Conservation (phyloP, 2,329 filamentous ascomycete species). For the Exserohilum turcica region DNA sequence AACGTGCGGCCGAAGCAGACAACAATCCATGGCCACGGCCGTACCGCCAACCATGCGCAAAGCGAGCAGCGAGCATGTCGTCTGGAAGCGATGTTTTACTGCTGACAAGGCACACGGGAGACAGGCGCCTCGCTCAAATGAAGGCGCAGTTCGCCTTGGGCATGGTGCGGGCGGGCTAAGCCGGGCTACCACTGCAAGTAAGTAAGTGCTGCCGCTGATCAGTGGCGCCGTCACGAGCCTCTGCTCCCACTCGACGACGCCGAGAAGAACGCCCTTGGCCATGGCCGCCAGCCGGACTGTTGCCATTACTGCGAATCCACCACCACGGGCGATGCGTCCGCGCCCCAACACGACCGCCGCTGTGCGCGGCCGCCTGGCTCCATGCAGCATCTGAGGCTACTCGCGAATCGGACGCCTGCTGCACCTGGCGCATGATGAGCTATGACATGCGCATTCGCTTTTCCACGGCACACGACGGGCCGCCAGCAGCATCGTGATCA, state of each 20-base stretch:
- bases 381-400: slow-evolving; percentile 31
- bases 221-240: slow-evolving; percentile 1
- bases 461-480: slow-evolving; percentile 39
- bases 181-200: no score
- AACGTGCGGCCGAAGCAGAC: slow-evolving; percentile 15
- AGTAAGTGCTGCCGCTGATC: no score
- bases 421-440: slow-evolving; percentile 35
- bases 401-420: slow-evolving; percentile 12
- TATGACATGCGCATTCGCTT: slow-evolving; percentile 34
- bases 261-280: slow-evolving; percentile 1
- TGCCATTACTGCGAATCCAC: neutral
- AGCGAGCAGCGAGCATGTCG: slow-evolving; percentile 1
- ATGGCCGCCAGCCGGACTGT: neutral
- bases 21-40: slow-evolving; percentile 7
- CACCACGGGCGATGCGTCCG: neutral
- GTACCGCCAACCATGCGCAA: neutral
- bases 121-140: slow-evolving; percentile 17
- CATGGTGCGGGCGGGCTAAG: neutral
- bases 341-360: slow-evolving; percentile 2
- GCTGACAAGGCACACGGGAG: slow-evolving; percentile 3
- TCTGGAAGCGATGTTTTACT: slow-evolving; percentile 3
- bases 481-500: slow-evolving; percentile 18
- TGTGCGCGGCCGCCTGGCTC: slow-evolving; percentile 9
- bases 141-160: slow-evolving; percentile 3
- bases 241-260: neutral